Conservation (phyloP, 345 rosid genomes). For the Salix brachista region DNA sequence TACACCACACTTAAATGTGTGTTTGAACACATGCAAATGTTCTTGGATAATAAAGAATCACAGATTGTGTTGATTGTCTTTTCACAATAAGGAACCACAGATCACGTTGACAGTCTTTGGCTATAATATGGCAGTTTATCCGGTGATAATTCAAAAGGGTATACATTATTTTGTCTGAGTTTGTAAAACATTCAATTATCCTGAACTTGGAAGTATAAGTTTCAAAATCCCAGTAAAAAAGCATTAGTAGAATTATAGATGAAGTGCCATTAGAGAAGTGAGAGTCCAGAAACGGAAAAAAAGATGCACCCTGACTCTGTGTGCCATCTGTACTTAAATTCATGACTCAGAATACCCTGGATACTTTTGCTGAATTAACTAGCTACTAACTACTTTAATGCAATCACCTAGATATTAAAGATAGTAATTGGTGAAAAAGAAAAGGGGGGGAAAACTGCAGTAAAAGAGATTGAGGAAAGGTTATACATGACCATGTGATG, state of each 20-base stretch:
- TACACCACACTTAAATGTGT: not conserved
- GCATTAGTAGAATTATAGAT: not conserved
- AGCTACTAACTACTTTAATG: not conserved
- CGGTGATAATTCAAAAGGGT: not conserved
- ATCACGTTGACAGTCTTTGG: not conserved
- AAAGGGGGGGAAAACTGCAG: too few species aligned
- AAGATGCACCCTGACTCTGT: not conserved
- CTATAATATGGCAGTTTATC: not conserved
- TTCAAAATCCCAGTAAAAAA: not conserved
- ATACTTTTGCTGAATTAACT: not conserved
- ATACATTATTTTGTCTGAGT: not conserved
- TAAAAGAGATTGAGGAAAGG: too few species aligned
- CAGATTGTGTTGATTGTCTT: not conserved
- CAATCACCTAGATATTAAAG: not conserved
- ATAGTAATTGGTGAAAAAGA: not conserved
- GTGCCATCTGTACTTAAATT: not conserved
- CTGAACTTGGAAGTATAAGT: not conserved
- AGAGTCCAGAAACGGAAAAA: not conserved
- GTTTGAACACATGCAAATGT: not conserved
- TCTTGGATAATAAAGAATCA: not conserved
- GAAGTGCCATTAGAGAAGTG: not conserved
- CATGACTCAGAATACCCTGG: not conserved
- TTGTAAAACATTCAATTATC: not conserved
- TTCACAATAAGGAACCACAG: not conserved
- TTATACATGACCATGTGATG: too few species aligned